Percentiles rank a stretch among this genome's conserved stretches.
phyloP scores from a whole-genome alignment of 805 yeast species.

The Wickerhamiella kurtzmanii region DNA sequence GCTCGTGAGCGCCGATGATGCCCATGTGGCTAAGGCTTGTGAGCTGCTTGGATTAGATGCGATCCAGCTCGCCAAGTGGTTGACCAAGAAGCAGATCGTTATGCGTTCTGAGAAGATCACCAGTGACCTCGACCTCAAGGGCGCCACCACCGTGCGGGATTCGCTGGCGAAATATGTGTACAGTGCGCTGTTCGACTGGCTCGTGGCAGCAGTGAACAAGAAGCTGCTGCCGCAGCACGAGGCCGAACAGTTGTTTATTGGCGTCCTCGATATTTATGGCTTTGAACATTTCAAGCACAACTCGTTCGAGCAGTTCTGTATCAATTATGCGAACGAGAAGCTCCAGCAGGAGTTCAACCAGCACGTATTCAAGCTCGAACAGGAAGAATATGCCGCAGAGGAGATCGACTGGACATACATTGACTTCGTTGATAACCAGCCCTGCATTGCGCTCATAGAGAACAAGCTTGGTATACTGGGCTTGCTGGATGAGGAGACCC shows the following conservation, averaged over 20 bases:
- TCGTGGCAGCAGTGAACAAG: conserved; percentile 67
- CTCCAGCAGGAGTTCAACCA: conserved; percentile 95
- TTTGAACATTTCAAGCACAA: conserved; percentile 91
- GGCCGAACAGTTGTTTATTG: conserved; percentile 76
- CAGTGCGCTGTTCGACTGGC: conserved; percentile 89
- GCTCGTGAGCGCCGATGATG: conserved; percentile 70
- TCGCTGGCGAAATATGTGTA: conserved; percentile 94
- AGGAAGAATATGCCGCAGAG: conserved; percentile 85
- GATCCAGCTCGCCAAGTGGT: conserved; percentile 69
- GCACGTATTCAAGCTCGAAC: conserved; percentile 93
- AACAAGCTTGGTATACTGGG: conserved; percentile 76
- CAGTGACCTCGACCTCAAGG: conserved; percentile 66
- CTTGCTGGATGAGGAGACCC: conserved; percentile 84
- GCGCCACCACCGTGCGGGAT: conserved; percentile 84
- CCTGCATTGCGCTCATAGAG: conserved; percentile 87
- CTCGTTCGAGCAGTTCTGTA: conserved; percentile 95
- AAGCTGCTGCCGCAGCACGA: conserved; percentile 35
- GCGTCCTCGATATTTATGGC: conserved; percentile 94
- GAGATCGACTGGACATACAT: conserved; percentile 94
- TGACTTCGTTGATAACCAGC: conserved; percentile 92
- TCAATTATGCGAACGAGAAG: conserved; percentile 92
- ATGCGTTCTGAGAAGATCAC: conserved; percentile 89
- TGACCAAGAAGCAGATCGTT: conserved; percentile 76
- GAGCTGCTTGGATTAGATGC: conserved; percentile 73
- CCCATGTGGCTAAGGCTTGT: conserved; percentile 68